These are phyloP conservation scores for Cryptococcus deneoformans DNA, from an alignment of 1,284 basidiomycete genomes.

Conservation along the genomic window DNA sequence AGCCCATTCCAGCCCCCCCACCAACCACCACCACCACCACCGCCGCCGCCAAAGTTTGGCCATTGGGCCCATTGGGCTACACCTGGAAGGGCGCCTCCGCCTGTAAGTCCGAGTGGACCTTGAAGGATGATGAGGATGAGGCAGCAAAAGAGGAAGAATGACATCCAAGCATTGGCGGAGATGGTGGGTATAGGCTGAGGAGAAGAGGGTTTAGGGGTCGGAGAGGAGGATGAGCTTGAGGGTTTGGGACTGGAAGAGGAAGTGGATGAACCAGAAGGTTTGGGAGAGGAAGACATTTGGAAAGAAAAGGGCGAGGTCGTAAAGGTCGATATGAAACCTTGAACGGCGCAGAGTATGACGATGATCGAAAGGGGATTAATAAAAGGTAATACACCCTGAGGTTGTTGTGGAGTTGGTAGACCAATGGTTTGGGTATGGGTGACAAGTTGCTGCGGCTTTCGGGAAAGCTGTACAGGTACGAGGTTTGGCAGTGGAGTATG, in stretches of 20 bases:
- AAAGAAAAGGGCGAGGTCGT: constrained; percentile 16
- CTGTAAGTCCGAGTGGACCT: constrained; percentile 33
- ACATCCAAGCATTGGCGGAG: constrained; percentile 39
- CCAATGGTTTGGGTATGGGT: constrained; percentile 3
- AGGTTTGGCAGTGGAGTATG: no score
- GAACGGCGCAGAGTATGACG: constrained; percentile 11
- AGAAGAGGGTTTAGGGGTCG: constrained; percentile 8
- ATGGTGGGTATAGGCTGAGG: constrained; percentile 26
- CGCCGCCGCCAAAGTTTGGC: constrained; percentile 1
- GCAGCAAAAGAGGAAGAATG: constrained; percentile 39
- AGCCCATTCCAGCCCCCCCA: not conserved
- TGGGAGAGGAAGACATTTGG: constrained; percentile 7
- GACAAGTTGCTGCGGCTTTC: not conserved
- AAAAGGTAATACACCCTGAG: constrained; percentile 9
- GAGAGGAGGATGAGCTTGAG: constrained; percentile 6
- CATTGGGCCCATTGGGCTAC: constrained; percentile 2
- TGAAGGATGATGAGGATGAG: constrained; percentile 40
- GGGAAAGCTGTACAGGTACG: no score
- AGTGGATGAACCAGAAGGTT: not conserved
- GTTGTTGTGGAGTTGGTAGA: constrained; percentile 1
- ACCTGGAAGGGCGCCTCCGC: not conserved
- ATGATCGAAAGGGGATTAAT: constrained; percentile 15
- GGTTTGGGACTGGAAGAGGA: constrained; percentile 3
- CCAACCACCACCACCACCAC: not conserved
- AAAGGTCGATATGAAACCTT: constrained; percentile 20